Evolutionary conservation across 805 yeast genomes (phyloP).

Genomic region (Yamadazyma sp.): DNA sequence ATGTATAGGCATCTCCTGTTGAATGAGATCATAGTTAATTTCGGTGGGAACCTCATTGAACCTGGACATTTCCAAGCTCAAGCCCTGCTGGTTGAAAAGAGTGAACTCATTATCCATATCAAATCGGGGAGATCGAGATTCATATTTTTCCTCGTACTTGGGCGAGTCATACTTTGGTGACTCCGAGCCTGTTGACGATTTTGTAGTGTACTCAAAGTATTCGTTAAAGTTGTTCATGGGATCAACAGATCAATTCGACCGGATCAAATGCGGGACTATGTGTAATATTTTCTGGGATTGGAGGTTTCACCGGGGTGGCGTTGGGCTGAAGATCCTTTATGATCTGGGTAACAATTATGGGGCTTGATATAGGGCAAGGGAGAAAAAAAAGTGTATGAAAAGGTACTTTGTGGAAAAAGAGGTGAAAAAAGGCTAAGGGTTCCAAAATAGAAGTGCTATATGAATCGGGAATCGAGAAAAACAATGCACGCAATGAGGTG

Average conservation of each 20-base stretch:
- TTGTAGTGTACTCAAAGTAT: slow-evolving; percentile 8
- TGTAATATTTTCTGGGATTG: no score
- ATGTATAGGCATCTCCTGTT: neutral
- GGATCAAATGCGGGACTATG: no score
- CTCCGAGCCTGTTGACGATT: slow-evolving; percentile 8
- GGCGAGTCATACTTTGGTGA: slow-evolving; percentile 4
- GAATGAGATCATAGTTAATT: neutral
- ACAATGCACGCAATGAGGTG: slow-evolving; percentile 6
- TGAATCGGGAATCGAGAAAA: slow-evolving; percentile 9
- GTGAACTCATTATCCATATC: slow-evolving; percentile 10
- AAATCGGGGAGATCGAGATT: slow-evolving; percentile 6
- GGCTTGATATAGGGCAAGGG: no score
- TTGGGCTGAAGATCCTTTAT: no score
- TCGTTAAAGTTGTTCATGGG: slow-evolving; percentile 10
- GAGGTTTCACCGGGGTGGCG: no score
- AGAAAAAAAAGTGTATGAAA: slow-evolving; percentile 1
- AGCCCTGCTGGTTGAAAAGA: slow-evolving; percentile 9
- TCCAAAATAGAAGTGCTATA: slow-evolving; percentile 4
- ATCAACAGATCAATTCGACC: slow-evolving; percentile 5
- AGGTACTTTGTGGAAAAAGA: neutral
- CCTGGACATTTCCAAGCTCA: slow-evolving; percentile 8
- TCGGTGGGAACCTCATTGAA: slow-evolving; percentile 1
- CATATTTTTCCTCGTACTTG: neutral
- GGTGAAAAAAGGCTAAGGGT: slow-evolving; percentile 1
- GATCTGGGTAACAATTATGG: no score